phyloP scores from a whole-genome alignment of 148 eudicot species.

The Pouteria glomerata region DNA sequence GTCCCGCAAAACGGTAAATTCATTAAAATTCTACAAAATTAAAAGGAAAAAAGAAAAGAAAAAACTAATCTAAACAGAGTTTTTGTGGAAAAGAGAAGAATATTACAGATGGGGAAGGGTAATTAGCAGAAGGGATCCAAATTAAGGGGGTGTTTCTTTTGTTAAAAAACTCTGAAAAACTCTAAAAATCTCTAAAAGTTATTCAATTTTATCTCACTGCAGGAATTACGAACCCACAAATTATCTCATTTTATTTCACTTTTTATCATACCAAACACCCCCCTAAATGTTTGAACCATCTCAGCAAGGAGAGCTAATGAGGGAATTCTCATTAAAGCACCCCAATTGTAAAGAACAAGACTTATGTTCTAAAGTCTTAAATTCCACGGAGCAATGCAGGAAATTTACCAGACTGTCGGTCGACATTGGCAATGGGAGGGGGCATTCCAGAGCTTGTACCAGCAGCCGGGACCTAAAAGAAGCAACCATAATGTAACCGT shows the following conservation, averaged over 20 bases:
- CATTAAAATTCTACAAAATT: neutral
- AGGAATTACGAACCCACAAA: too few relatives aligned
- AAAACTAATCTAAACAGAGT: too few relatives aligned
- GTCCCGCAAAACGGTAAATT: neutral
- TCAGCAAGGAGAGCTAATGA: neutral
- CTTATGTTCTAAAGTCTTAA: neutral
- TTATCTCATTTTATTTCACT: too few relatives aligned
- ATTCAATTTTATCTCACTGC: too few relatives aligned
- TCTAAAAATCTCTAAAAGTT: too few relatives aligned
- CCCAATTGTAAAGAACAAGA: neutral
- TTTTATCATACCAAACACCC: too few relatives aligned
- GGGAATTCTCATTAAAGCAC: neutral
- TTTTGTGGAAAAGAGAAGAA: too few relatives aligned
- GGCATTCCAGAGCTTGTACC: conserved; percentile 74
- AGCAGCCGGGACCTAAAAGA: conserved; percentile 55
- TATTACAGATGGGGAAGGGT: neutral
- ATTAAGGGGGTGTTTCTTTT: too few relatives aligned
- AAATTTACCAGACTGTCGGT: conserved; percentile 46
- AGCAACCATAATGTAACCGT: conserved; percentile 2
- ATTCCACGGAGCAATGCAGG: neutral
- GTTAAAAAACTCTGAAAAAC: too few relatives aligned
- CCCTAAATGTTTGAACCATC: too few relatives aligned
- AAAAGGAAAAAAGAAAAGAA: too few relatives aligned
- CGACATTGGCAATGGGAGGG: conserved; percentile 58
- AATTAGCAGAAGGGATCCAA: too few relatives aligned